A percentile compares a stretch with the other conserved stretches of the same genome.
These are phyloP conservation scores for Penicillium alfredii DNA, from an alignment of 495 filamentous ascomycete species.

Conservation along the genomic window DNA sequence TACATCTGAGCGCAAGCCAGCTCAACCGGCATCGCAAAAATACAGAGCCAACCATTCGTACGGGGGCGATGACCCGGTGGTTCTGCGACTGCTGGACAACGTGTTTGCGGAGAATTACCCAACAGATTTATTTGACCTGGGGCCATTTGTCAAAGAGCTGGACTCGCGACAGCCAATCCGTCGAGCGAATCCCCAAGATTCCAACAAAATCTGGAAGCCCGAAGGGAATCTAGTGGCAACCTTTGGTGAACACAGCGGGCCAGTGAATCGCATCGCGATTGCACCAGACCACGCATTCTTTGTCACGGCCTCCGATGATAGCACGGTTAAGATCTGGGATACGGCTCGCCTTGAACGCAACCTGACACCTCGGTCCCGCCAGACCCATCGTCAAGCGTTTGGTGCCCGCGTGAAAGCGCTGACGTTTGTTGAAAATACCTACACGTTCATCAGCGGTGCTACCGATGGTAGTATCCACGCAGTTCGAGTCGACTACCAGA, in stretches of 20 bases:
- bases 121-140: constrained; percentile 61
- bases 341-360: constrained; percentile 83
- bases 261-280: constrained; percentile 75
- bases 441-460: constrained; percentile 84
- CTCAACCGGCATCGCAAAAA: constrained; percentile 21
- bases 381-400: constrained; percentile 69
- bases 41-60: constrained; percentile 62
- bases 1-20: constrained; percentile 25
- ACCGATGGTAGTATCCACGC: constrained; percentile 88
- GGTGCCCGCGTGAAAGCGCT: constrained; percentile 71
- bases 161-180: constrained; percentile 57
- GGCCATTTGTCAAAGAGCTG: constrained; percentile 72
- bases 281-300: constrained; percentile 95
- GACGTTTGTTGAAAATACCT: constrained; percentile 89
- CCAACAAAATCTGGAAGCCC: constrained; percentile 68
- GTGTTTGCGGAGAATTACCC: constrained; percentile 91
- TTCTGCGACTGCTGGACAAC: constrained; percentile 78
- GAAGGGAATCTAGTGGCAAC: constrained; percentile 76
- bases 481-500: constrained; percentile 73
- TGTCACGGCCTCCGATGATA: constrained; percentile 87
- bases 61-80: constrained; percentile 78
- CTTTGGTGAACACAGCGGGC: constrained; percentile 78
- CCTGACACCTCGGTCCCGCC: constrained; percentile 77
- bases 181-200: constrained; percentile 46
- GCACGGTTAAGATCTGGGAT: constrained; percentile 91